A percentile compares a stretch with the other conserved stretches of the same genome.
Conservation (phyloP, 352 stramenopile genomes). For the Pythium pyrilobum region DNA sequence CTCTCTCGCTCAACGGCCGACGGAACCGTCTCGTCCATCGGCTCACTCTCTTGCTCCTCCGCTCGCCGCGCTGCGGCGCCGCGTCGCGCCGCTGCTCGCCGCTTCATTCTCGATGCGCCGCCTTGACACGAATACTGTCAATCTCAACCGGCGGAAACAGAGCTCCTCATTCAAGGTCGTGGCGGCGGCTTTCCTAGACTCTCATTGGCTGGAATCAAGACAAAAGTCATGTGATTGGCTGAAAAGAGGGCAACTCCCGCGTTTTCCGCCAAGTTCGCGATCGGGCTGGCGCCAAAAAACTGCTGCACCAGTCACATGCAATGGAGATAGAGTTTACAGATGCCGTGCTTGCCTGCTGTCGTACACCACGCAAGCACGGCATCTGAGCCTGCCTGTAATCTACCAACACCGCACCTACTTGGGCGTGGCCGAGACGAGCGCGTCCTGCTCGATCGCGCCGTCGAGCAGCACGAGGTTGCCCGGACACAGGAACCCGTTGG, state of each 20-base stretch:
- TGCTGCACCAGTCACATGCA: neutral
- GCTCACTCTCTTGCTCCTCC: neutral
- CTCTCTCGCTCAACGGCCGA: neutral
- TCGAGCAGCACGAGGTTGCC: constrained; percentile 58
- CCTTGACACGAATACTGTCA: neutral
- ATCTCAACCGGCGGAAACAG: neutral
- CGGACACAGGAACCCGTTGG: constrained; percentile 48
- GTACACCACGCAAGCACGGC: too few species aligned
- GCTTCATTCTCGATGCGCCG: constrained; percentile 15
- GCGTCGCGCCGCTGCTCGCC: neutral
- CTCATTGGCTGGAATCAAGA: constrained; percentile 12
- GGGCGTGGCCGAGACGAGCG: constrained; percentile 32
- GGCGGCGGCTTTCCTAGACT: neutral
- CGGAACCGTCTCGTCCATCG: neutral
- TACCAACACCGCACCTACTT: too few species aligned
- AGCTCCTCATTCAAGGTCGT: neutral
- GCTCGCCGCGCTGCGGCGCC: neutral
- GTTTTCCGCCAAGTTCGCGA: constrained; percentile 4
- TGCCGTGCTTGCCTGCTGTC: too few species aligned
- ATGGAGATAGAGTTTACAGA: neutral
- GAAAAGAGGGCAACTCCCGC: constrained; percentile 9
- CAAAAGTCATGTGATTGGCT: constrained; percentile 6
- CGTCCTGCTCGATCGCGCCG: constrained; percentile 42
- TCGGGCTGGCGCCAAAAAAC: neutral
- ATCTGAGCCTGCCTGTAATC: too few species aligned